Percentiles rank a stretch among this genome's conserved stretches.
phyloP scores from a whole-genome alignment of 805 yeast species.

The Kazachstania kunashirensis region DNA sequence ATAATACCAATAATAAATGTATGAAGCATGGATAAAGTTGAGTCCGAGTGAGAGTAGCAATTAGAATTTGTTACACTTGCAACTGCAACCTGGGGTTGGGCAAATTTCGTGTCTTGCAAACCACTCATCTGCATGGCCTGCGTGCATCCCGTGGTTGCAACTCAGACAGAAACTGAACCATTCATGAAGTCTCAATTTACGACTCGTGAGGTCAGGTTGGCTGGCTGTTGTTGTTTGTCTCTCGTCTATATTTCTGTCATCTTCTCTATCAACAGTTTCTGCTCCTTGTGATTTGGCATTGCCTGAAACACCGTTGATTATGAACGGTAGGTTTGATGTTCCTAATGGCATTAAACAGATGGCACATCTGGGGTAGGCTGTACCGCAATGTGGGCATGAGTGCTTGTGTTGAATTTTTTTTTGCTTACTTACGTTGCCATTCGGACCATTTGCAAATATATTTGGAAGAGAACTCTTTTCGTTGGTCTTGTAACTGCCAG shows the following conservation, averaged over 20 bases:
- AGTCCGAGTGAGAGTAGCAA: not conserved
- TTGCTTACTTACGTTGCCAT: not conserved
- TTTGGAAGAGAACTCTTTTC: not conserved
- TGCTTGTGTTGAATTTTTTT: constrained; percentile 17
- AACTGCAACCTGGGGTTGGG: constrained; percentile 89
- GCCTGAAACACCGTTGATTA: constrained; percentile 20
- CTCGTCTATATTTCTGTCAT: not conserved
- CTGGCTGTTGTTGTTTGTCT: constrained; percentile 3
- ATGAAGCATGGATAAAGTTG: no score
- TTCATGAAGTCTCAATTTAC: constrained; percentile 40
- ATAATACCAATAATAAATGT: no score
- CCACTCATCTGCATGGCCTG: constrained; percentile 95
- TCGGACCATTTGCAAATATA: not conserved
- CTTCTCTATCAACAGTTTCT: not conserved
- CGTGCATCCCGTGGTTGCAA: constrained; percentile 92
- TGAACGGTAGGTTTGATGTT: constrained; percentile 29
- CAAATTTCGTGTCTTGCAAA: constrained; percentile 77
- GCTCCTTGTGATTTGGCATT: constrained; percentile 1
- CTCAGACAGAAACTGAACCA: constrained; percentile 90
- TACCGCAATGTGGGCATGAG: constrained; percentile 77
- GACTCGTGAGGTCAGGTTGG: constrained; percentile 6
- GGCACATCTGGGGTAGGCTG: constrained; percentile 82
- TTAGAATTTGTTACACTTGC: constrained; percentile 58
- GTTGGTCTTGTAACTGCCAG: not conserved
- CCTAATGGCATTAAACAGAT: constrained; percentile 79